Evolutionary conservation across 495 filamentous ascomycete genomes (phyloP).

Genomic region (Pseudoneurospora amorphoporcata): DNA sequence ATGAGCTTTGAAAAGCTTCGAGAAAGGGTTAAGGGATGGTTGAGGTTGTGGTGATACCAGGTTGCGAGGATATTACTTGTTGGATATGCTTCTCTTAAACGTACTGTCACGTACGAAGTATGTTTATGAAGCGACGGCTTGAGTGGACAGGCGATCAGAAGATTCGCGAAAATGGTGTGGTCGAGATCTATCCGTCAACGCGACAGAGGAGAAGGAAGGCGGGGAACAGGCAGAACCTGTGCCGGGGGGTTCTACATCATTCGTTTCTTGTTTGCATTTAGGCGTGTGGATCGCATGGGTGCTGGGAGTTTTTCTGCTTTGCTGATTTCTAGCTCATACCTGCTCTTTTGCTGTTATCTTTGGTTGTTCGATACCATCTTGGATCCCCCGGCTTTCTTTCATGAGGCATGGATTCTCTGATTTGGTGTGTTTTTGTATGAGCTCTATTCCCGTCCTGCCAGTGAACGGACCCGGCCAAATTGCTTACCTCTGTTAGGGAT

Average conservation of each 20-base stretch:
- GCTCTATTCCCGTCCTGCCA: not conserved
- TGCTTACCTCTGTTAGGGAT: not conserved
- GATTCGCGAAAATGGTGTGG: not conserved
- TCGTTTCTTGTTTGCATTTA: not conserved
- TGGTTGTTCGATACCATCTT: not conserved
- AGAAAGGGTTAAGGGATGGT: not conserved
- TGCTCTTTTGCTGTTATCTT: not conserved
- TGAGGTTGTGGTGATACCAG: not conserved
- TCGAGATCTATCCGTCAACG: not conserved
- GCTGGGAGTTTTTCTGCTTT: not conserved
- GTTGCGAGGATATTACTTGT: not conserved
- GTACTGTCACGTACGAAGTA: not conserved
- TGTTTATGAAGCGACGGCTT: not conserved
- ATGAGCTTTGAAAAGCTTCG: slow-evolving; percentile 9
- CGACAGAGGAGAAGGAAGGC: not conserved
- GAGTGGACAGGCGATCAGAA: not conserved
- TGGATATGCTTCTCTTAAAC: not conserved
- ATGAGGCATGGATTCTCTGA: not conserved
- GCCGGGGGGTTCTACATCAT: not conserved
- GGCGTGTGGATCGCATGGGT: not conserved
- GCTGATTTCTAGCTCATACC: not conserved
- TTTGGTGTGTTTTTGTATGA: not conserved
- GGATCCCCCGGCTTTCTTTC: not conserved
- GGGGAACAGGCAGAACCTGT: not conserved
- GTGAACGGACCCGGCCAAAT: not conserved